Evolutionary conservation across 2,329 filamentous ascomycete species (phyloP).

Genomic region (Gyromitra esculenta): DNA sequence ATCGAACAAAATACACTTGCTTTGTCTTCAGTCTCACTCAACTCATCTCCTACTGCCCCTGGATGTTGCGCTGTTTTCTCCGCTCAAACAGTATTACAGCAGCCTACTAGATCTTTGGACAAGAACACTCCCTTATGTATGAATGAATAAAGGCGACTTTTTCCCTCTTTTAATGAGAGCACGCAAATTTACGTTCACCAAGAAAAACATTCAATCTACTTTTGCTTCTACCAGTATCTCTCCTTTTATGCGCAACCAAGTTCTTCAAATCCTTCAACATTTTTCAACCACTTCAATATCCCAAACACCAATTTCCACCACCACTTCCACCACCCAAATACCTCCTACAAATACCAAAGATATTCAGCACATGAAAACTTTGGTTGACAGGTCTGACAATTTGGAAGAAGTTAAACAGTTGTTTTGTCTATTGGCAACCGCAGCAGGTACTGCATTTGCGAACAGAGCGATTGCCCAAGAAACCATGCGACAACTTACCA

Average conservation of each 20-base stretch:
- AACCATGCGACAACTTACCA: background rate
- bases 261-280: background rate
- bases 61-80: slow-evolving; percentile 39
- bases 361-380: background rate
- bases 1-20: slow-evolving; percentile 32
- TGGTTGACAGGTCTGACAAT: background rate
- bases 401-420: background rate
- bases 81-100: slow-evolving; percentile 23
- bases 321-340: no score
- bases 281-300: background rate
- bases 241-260: background rate
- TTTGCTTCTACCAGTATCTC: background rate
- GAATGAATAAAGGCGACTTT: slow-evolving; percentile 18
- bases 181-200: background rate
- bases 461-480: background rate
- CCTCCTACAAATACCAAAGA: no score
- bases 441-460: background rate
- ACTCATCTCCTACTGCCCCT: slow-evolving; percentile 48
- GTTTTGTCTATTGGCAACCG: background rate
- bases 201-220: background rate
- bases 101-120: slow-evolving; percentile 27
- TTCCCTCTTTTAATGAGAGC: no score
- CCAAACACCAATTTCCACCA: background rate
- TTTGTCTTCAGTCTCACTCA: slow-evolving; percentile 40
- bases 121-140: slow-evolving; percentile 12